Evolutionary conservation across 371 early-diverging fungal species (phyloP).

Genomic region (Rhizopus sp.): DNA sequence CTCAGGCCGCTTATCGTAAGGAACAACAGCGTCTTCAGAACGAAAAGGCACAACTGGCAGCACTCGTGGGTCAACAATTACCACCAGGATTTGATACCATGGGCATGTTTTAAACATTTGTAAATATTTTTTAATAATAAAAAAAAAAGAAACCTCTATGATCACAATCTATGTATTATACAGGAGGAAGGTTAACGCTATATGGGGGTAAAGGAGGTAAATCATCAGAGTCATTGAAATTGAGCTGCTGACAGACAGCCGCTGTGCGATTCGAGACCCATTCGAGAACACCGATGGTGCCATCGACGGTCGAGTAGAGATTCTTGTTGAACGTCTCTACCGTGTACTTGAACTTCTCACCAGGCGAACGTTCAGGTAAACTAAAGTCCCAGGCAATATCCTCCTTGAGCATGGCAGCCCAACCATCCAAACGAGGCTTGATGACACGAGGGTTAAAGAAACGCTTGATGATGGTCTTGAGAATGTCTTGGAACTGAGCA

Average conservation of each 20-base stretch:
- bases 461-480: slow-evolving; percentile 45
- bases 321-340: slow-evolving; percentile 43
- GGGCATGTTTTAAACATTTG: slow-evolving; percentile 3
- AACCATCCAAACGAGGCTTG: slow-evolving; percentile 47
- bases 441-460: slow-evolving; percentile 52
- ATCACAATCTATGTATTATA: no score
- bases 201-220: slow-evolving; percentile 31
- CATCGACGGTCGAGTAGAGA: slow-evolving; percentile 27
- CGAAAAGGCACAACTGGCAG: slow-evolving; percentile 36
- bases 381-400: slow-evolving; percentile 48
- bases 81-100: slow-evolving; percentile 1
- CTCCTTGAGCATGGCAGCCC: slow-evolving; percentile 46
- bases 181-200: background rate
- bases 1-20: slow-evolving; percentile 42
- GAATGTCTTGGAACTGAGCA: slow-evolving; percentile 40
- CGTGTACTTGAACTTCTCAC: slow-evolving; percentile 32
- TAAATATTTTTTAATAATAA: no score
- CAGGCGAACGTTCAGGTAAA: slow-evolving; percentile 42
- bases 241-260: slow-evolving; percentile 30
- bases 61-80: slow-evolving; percentile 12
- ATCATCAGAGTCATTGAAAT: slow-evolving; percentile 33
- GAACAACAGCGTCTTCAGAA: slow-evolving; percentile 40
- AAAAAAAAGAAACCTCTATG: no score
- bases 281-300: slow-evolving; percentile 30
- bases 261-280: slow-evolving; percentile 37